Conservation (phyloP, 176 grass and related monocot species). For the Carex myosuroides region DNA sequence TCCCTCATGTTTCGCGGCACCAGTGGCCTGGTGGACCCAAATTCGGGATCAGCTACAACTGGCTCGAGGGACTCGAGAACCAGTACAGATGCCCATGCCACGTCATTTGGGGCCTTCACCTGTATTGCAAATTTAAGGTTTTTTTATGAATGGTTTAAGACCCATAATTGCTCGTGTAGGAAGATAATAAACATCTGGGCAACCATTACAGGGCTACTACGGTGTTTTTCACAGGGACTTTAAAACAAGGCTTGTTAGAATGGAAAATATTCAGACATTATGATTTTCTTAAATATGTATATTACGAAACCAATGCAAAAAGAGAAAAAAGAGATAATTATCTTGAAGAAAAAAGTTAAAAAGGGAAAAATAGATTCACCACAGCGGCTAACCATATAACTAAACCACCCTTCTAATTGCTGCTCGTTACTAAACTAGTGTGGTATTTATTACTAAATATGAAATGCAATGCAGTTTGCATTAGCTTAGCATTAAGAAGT, state of each 20-base stretch:
- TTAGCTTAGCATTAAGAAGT: neutral
- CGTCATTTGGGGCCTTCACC: slow-evolving; percentile 47
- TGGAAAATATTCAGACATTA: neutral
- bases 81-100: slow-evolving; percentile 84
- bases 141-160: neutral
- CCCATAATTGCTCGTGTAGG: neutral
- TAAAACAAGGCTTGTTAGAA: neutral
- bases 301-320: neutral
- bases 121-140: slow-evolving; percentile 2
- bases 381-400: neutral
- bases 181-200: neutral
- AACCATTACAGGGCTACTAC: neutral
- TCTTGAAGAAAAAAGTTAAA: neutral
- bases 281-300: neutral
- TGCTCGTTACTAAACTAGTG: neutral
- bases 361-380: neutral
- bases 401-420: neutral
- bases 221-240: neutral
- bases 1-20: slow-evolving; percentile 38
- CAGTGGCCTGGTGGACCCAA: slow-evolving; percentile 36
- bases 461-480: neutral
- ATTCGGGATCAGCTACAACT: slow-evolving; percentile 56
- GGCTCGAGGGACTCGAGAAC: slow-evolving; percentile 69
- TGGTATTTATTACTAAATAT: neutral
- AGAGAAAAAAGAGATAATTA: neutral